These are phyloP conservation scores for Geotrichum carabidarum DNA, from an alignment of 1,139 yeast genomes.

Conservation along the genomic window DNA sequence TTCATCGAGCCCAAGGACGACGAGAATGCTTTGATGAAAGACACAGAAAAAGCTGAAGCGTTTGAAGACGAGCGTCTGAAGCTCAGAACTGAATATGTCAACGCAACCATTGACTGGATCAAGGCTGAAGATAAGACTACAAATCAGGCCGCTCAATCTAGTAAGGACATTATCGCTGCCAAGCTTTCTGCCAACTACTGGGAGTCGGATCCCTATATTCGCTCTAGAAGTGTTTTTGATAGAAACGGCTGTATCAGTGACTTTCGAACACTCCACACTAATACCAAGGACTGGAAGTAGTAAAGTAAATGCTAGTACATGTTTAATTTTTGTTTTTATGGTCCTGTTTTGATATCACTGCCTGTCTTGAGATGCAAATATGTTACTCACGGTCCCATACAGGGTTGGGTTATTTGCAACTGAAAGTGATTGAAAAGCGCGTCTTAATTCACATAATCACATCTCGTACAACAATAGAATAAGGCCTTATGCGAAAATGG, in stretches of 20 bases:
- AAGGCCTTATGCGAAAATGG: neutral
- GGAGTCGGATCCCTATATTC: constrained; percentile 62
- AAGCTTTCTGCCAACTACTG: constrained; percentile 54
- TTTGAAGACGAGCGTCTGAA: constrained; percentile 46
- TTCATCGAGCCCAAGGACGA: constrained; percentile 53
- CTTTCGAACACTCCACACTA: constrained; percentile 12
- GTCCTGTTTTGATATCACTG: neutral
- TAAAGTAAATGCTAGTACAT: neutral
- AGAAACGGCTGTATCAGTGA: constrained; percentile 44
- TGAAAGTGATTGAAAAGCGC: neutral
- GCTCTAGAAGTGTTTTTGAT: constrained; percentile 66
- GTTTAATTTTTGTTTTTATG: neutral
- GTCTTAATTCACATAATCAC: neutral
- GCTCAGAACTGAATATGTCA: constrained; percentile 47
- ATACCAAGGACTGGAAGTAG: constrained; percentile 10
- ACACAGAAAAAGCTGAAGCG: constrained; percentile 42
- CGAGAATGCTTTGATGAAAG: constrained; percentile 45
- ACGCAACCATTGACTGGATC: constrained; percentile 65
- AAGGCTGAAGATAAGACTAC: constrained; percentile 44
- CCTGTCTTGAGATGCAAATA: neutral
- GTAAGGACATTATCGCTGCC: constrained; percentile 48
- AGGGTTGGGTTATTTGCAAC: neutral
- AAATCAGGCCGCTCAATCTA: constrained; percentile 42
- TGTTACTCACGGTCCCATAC: neutral
- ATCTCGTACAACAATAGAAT: neutral